Conservation (phyloP, 176 grass and related monocot genomes). For the Saccharum spontaneum region DNA sequence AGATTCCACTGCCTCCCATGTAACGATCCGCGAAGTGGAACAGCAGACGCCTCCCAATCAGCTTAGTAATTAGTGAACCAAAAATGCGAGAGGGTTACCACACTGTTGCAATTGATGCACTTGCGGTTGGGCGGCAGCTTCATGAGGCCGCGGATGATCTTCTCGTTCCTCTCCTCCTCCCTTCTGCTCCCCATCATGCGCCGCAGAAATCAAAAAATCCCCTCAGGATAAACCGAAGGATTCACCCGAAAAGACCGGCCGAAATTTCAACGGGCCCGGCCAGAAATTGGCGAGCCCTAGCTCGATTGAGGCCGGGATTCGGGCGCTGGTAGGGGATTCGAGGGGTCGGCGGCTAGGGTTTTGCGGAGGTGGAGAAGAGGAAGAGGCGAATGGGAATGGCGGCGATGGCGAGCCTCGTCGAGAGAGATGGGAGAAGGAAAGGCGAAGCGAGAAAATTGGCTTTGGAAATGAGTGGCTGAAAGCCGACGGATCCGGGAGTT, state of each 20-base stretch:
- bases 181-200: constrained; percentile 78
- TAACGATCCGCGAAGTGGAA: constrained; percentile 13
- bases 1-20: not conserved
- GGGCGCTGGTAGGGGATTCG: constrained; percentile 37
- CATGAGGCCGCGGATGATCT: constrained; percentile 97
- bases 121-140: constrained; percentile 96
- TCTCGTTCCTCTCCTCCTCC: constrained; percentile 96
- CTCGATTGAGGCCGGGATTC: constrained; percentile 28
- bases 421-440: constrained; percentile 31
- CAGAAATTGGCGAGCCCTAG: constrained; percentile 40
- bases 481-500: constrained; percentile 33
- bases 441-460: constrained; percentile 42
- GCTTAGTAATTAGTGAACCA: not conserved
- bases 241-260: not conserved
- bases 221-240: not conserved
- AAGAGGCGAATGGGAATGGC: constrained; percentile 41
- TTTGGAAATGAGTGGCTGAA: constrained; percentile 51
- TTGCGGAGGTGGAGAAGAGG: constrained; percentile 33
- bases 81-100: constrained; percentile 44
- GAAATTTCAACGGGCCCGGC: not conserved
- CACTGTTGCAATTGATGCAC: constrained; percentile 96
- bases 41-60: constrained; percentile 13
- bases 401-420: constrained; percentile 43
- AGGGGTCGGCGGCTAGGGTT: constrained; percentile 59
- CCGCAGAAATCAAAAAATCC: constrained; percentile 12